Percentiles rank a stretch among this genome's conserved stretches.
phyloP scores from a whole-genome alignment of 1,284 basidiomycete genomes.

The Trichosporon sp. region DNA sequence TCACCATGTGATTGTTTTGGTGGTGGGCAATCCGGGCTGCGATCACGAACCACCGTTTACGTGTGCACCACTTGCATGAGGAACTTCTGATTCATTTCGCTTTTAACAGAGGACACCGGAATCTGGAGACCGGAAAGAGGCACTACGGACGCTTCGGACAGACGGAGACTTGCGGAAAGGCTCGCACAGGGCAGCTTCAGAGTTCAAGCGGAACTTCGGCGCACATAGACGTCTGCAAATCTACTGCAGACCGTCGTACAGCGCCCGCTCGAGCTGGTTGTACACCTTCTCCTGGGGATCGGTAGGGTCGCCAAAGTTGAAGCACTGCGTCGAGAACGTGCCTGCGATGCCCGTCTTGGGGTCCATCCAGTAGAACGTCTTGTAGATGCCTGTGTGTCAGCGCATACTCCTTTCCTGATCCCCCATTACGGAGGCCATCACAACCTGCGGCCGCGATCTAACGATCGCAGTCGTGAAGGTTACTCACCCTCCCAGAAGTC shows the following conservation, averaged over 20 bases:
- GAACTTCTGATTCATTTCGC: not conserved
- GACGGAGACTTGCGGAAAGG: too few species aligned
- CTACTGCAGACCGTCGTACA: constrained; percentile 41
- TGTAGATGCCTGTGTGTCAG: constrained; percentile 31
- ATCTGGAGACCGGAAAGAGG: not conserved
- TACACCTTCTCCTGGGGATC: constrained; percentile 32
- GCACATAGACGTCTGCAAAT: too few species aligned
- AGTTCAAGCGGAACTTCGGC: too few species aligned
- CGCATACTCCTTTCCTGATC: too few species aligned
- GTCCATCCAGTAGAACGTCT: constrained; percentile 46
- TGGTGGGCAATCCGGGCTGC: not conserved
- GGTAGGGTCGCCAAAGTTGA: constrained; percentile 24
- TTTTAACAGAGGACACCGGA: not conserved
- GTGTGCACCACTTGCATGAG: not conserved
- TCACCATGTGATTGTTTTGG: not conserved
- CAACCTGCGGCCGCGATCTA: too few species aligned
- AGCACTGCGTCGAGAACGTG: constrained; percentile 36
- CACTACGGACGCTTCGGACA: not conserved
- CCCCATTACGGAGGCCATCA: too few species aligned
- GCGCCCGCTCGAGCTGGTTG: constrained; percentile 39
- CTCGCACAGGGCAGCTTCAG: too few species aligned
- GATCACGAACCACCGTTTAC: not conserved
- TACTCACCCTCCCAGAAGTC: constrained; percentile 35
- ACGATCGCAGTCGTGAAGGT: too few species aligned
- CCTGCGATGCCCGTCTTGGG: constrained; percentile 41